Conservation (phyloP, 768 basidiomycete genomes). For the Russula olivacea region DNA sequence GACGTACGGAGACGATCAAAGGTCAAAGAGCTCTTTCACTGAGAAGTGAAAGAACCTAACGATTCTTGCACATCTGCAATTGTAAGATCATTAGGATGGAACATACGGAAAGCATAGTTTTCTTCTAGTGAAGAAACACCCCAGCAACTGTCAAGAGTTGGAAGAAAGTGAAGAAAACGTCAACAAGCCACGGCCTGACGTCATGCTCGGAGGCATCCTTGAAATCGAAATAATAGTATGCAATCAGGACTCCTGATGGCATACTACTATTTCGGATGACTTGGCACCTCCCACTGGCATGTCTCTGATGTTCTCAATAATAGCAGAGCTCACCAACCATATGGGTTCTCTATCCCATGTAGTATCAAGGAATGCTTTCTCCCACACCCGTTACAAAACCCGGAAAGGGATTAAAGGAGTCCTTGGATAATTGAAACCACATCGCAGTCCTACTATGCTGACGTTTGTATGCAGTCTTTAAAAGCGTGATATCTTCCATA, state of each 20-base stretch:
- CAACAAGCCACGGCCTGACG: not conserved
- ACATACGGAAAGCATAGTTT: not conserved
- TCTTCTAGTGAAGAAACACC: not conserved
- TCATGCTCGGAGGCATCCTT: not conserved
- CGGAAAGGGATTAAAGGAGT: no score
- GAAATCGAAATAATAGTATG: constrained; percentile 4
- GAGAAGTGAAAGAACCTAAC: not conserved
- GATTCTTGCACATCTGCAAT: not conserved
- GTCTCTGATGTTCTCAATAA: not conserved
- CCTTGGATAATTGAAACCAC: no score
- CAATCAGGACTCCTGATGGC: not conserved
- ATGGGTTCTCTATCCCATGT: no score
- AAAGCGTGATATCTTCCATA: no score
- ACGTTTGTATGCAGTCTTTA: no score
- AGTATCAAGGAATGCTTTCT: no score
- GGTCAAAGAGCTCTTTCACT: not conserved
- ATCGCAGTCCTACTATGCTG: no score
- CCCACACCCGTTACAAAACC: no score
- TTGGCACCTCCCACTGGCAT: not conserved
- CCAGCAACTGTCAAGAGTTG: not conserved
- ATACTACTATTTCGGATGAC: not conserved
- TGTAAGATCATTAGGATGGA: not conserved
- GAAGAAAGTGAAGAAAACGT: not conserved
- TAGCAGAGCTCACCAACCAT: no score
- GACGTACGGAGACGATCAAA: not conserved